Base-by-base conservation (phyloP, 225 moss, liverwort and hornwort genomes). In the Sphagnum tenellum region DNA sequence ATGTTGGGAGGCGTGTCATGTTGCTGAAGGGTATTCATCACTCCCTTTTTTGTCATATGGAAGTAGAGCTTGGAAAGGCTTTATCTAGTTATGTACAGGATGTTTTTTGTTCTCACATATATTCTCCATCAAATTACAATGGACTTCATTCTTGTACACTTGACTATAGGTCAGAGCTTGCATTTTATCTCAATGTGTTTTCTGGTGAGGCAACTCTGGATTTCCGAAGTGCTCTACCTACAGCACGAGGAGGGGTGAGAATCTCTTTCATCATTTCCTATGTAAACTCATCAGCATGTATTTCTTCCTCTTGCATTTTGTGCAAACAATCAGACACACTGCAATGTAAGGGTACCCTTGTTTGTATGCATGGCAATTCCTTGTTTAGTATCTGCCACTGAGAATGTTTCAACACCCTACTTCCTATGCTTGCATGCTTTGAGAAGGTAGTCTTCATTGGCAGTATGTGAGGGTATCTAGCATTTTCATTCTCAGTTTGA, bases 171-270 rank as follows among this genome's bases (percentile, higher is more conserved):
- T 83, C 79, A 73, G 76, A 79, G 49, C 78, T 84, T 14, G 65
- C 72, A 51, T 93, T 93, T 61, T 93, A 93, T 74, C 78, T 93
- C 8, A 93, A 93, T 71, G 88, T 88, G 67, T 93, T 93, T 71
- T 89, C 93, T 52, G 89, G 93, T 7, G 93, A 93, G 69, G 89
- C 89, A 14, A 84, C 89, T 69, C 58, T 83, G 67, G 84, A 86
- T 67, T 93, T 93, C 75, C 88, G 88, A 7, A 93, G 89, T 82
- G 89, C 93, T 48, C 74, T 86, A 64, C 88, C 86, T 69, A 86
- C 88, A 62, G 76, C 93, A 61, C 69, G 89, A 58, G 93, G 93
- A 80, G 93, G 93, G 75, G 89, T 92, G 86, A 58, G 66, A 57
- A 47, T 3, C 9, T 56, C 29, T 29, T 29, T 29, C 29, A 29